Percentiles rank a stretch among this genome's conserved stretches.
phyloP scores from a whole-genome alignment of 176 grass and related monocot genomes.

The Oryza nivara region DNA sequence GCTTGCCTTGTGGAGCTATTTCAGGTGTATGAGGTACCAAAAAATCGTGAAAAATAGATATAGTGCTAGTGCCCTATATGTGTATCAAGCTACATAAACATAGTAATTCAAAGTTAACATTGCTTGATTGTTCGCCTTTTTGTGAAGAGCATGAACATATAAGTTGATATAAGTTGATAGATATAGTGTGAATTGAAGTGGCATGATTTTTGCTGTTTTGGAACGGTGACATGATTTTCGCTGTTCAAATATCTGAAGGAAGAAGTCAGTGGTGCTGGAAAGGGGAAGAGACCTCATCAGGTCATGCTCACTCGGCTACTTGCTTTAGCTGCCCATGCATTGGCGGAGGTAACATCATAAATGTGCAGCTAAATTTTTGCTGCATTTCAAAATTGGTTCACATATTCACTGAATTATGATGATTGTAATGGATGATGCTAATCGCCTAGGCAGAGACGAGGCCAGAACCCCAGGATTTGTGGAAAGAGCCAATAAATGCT shows the following conservation, averaged over 20 bases:
- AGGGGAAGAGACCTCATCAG: slow-evolving; percentile 44
- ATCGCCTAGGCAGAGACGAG: slow-evolving; percentile 82
- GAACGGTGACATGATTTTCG: neutral
- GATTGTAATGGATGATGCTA: slow-evolving; percentile 30
- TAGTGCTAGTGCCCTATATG: neutral
- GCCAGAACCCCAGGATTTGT: slow-evolving; percentile 77
- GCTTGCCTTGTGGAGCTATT: neutral
- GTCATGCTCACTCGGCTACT: slow-evolving; percentile 82
- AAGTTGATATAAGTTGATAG: neutral
- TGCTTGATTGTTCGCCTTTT: neutral
- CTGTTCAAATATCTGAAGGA: slow-evolving; percentile 50
- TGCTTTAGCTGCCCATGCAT: slow-evolving; percentile 78
- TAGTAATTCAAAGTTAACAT: neutral
- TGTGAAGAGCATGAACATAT: neutral
- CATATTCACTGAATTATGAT: neutral
- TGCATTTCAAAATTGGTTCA: slow-evolving; percentile 11
- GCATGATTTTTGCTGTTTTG: neutral
- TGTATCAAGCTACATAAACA: neutral
- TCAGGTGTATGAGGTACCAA: neutral
- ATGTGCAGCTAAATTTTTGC: slow-evolving; percentile 2
- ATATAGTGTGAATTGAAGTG: neutral
- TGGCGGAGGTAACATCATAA: slow-evolving; percentile 78
- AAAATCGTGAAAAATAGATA: neutral
- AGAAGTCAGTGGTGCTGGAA: slow-evolving; percentile 37
- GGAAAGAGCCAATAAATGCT: slow-evolving; percentile 80